These are phyloP conservation scores for Lasiodiplodia citricola DNA, from an alignment of 2,329 filamentous ascomycete species.

Conservation along the genomic window DNA sequence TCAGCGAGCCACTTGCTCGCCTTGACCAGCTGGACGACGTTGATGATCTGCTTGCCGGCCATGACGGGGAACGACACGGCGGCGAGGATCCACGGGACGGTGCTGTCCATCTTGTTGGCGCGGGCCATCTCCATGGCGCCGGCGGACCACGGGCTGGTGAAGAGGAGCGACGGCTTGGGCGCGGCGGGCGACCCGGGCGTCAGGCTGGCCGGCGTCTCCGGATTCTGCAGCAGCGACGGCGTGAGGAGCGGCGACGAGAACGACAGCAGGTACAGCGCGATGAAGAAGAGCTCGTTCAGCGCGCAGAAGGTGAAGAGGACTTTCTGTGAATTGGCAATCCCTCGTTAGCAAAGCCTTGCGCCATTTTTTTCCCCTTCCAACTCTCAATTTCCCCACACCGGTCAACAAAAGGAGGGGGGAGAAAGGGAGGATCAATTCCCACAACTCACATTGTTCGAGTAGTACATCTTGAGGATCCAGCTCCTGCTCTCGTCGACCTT, in stretches of 20 bases:
- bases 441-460: constrained; percentile 84
- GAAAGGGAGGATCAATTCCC: not conserved
- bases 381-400: not conserved
- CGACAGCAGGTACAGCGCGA: constrained; percentile 94
- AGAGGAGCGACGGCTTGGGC: constrained; percentile 73
- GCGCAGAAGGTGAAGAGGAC: constrained; percentile 91
- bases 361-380: no score
- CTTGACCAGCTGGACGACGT: constrained; percentile 91
- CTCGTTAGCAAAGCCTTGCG: constrained; percentile 11
- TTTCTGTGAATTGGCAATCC: constrained; percentile 59
- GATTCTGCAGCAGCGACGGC: constrained; percentile 71
- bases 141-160: constrained; percentile 88
- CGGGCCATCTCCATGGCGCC: constrained; percentile 88
- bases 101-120: constrained; percentile 77
- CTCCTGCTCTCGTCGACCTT: constrained; percentile 86
- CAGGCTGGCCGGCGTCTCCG: constrained; percentile 54
- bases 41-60: constrained; percentile 90
- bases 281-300: constrained; percentile 96
- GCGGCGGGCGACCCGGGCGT: constrained; percentile 72
- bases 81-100: constrained; percentile 78
- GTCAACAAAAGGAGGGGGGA: not conserved
- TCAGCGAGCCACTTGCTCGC: constrained; percentile 91
- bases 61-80: constrained; percentile 84
- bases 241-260: constrained; percentile 92
- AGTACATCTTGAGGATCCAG: constrained; percentile 92